Evolutionary conservation across 2,329 filamentous ascomycete species (phyloP), one percentile per base, ranked within the genome.

Genomic region (Pseudogymnoascus sp.): DNA sequence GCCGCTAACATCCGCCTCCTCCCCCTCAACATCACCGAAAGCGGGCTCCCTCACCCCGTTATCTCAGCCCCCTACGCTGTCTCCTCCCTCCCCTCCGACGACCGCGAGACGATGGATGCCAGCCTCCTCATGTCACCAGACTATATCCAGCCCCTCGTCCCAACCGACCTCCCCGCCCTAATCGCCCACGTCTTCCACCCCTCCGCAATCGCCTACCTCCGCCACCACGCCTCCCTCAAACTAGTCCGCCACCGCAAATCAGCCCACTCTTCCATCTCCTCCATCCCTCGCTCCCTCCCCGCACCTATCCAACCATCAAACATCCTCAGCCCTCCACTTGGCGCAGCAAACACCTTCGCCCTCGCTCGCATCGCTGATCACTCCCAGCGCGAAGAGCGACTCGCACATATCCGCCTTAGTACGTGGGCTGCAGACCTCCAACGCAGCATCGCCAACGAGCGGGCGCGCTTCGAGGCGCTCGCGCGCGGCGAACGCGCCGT

Each of bases 81-180:
- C 19, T 97, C 93, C 1, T 95, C 90, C 19, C 84, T 84, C 11
- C 80, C 84, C 23, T 85, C 83, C 1, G 83, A 84, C 21, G 92
- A 97, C 70, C 79, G 86, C 66, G 91, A 96, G 41, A 86, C 83
- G 48, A 96, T 98, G 88, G 93, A 98, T 74, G 93, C 93, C 16
- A 96, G 92, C 71, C 80, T 96, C 0, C 82, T 98, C 16, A 98
- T 98, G 93, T 92, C 88, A 64, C 88, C 93, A 0, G 90, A 95
- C 71, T 98, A 97, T 73, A 80, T 95, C 13, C 88, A 91, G 66
- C 93, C 93, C 0, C 80, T 97, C 4, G 77, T 90, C 2, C 77
- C 84, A 0, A 95, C 92, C 7, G 93, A 98, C 64, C 83, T 98
- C 1, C 71, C 75, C 4, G 75, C 78, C 7, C 79, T 98, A 1